These are phyloP conservation scores for Graphiopsis chlorocephala DNA, from an alignment of 2,329 filamentous ascomycete genomes.

Conservation along the genomic window DNA sequence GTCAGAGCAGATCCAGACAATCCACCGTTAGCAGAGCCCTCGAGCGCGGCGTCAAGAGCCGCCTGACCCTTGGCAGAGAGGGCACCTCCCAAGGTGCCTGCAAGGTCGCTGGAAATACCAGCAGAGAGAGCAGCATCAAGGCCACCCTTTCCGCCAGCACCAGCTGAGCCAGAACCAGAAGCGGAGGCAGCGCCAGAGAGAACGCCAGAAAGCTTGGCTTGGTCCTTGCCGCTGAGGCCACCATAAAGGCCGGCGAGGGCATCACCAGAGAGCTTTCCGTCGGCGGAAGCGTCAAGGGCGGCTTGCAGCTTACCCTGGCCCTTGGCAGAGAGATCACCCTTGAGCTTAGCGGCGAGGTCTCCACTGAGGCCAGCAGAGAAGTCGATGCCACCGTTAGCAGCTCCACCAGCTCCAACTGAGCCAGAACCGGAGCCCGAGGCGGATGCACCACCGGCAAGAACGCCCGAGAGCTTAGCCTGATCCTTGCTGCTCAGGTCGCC, in stretches of 20 bases:
- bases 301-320: not conserved
- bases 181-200: not conserved
- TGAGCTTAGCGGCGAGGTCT: not conserved
- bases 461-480: not conserved
- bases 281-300: not conserved
- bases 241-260: not conserved
- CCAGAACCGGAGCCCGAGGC: not conserved
- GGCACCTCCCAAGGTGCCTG: not conserved
- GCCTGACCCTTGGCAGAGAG: constrained; percentile 9
- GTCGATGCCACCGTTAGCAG: not conserved
- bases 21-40: not conserved
- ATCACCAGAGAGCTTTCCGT: not conserved
- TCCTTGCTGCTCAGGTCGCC: not conserved
- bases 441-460: not conserved
- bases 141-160: not conserved
- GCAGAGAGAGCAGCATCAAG: not conserved
- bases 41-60: not conserved
- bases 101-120: not conserved
- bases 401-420: not conserved
- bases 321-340: constrained; percentile 3
- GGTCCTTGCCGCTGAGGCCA: not conserved
- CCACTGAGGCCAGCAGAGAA: constrained; percentile 1
- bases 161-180: not conserved
- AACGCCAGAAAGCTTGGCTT: not conserved
- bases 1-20: constrained; percentile 23